Percentiles rank a stretch among this genome's conserved stretches.
These are phyloP conservation scores for Cytospora schulzeri DNA, from an alignment of 2,329 filamentous ascomycete species.

Conservation along the genomic window DNA sequence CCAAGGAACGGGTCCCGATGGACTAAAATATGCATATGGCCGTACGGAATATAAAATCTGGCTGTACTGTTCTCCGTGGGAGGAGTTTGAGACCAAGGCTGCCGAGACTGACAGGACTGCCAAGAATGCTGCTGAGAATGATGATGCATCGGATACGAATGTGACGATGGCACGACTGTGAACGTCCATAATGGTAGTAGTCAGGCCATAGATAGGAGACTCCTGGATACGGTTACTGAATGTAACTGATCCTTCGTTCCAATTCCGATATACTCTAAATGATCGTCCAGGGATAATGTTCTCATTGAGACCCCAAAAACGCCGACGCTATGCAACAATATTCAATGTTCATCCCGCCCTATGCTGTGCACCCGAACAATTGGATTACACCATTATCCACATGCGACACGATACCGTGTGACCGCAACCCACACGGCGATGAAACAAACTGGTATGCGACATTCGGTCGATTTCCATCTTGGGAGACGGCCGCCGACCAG, in stretches of 20 bases:
- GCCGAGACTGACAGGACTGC: not conserved
- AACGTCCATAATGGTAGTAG: no score
- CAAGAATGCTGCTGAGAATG: no score
- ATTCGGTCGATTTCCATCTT: not conserved
- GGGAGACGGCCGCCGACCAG: not conserved
- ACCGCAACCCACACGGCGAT: not conserved
- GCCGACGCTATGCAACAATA: conserved; percentile 36
- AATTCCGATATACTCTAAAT: not conserved
- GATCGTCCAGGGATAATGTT: not conserved
- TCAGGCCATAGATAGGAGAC: no score
- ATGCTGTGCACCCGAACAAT: not conserved
- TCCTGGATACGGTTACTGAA: no score
- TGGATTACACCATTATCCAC: no score
- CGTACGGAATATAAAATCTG: not conserved
- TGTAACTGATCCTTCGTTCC: not conserved
- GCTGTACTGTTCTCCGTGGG: conserved; percentile 1
- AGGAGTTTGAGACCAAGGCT: not conserved
- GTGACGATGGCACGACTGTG: not conserved
- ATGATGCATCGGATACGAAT: not conserved
- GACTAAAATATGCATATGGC: not conserved
- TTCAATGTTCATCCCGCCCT: conserved; percentile 4
- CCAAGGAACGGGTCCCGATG: not conserved
- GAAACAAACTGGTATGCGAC: not conserved
- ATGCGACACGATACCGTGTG: not conserved
- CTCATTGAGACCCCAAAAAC: conserved; percentile 27